Base-by-base conservation (phyloP, 108 stramenopile genomes). In the Cyclotella choctawhatcheeana region DNA sequence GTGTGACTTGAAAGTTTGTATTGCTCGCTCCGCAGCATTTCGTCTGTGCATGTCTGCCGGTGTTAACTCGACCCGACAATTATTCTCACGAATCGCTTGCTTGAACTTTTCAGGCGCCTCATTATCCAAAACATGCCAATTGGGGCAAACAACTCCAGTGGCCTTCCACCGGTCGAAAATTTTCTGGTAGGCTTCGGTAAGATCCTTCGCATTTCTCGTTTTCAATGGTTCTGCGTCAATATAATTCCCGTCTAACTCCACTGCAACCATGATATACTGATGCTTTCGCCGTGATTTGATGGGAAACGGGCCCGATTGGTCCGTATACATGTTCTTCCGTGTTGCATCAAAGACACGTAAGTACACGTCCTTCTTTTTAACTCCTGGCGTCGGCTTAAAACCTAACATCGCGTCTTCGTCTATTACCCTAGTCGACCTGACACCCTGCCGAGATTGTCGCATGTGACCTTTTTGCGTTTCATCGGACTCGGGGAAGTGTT, bases 21-120 rank as follows among this genome's bases (percentile, higher is more conserved):
- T 87, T 29, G 84, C 87, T 47, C 74, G 71, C 58, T 87, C 79
- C 0, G 86, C 86, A 21, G 69, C 60, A 67, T 87, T 87, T 52
- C 71, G 34, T 27, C 81, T 53, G 55, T 44, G 67, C 21, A 5
- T 14, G 50, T 81, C 79, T 17, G 75, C 55, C 17, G 73, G 71
- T n/a, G 60, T 71, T 20, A 83, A 52, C 55, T 87, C 82, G 32
- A 71, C 63, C 24, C 47, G 40, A 44, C 66, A 61, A 37, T 40
- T 40, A 29, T 64, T 64, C 63, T 48, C 34, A 45, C 44, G 44
- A 12, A 64, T 64, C 48, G 44, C 63, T 47, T 47, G 13, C 44
- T 55, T 64, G 16, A 64, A 45, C 63, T 64, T 29, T 17, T 64
- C 63, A 30, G 63, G 27, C 14, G 44, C 63, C 16, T 64, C 63